These are phyloP conservation scores for Angophora floribunda DNA, from an alignment of 345 rosid genomes.

Conservation along the genomic window DNA sequence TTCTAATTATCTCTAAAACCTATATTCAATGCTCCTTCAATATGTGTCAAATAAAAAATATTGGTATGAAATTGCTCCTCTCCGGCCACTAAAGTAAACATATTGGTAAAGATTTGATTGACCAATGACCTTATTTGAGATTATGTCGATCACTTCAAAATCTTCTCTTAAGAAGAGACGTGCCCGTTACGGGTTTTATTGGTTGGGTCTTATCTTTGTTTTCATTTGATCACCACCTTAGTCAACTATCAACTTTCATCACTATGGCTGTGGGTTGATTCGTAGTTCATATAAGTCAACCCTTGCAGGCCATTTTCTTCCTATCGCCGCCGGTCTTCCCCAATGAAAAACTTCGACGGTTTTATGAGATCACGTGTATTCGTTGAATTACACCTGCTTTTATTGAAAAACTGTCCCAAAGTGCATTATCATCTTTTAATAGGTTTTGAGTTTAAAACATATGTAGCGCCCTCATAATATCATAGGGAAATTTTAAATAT, in stretches of 20 bases:
- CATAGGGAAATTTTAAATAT: not conserved
- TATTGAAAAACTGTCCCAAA: not conserved
- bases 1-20: not conserved
- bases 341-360: not conserved
- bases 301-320: not conserved
- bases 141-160: no score
- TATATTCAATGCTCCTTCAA: not conserved
- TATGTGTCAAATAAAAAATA: not conserved
- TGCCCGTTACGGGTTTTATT: not conserved
- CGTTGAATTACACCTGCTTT: not conserved
- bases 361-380: not conserved
- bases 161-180: not conserved
- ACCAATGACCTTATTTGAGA: not conserved
- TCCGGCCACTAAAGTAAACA: not conserved
- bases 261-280: not conserved
- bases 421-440: not conserved
- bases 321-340: not conserved
- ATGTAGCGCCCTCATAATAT: not conserved
- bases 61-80: not conserved
- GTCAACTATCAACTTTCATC: not conserved
- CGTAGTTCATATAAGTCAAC: not conserved
- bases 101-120: not conserved
- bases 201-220: not conserved
- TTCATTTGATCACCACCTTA: not conserved
- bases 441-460: not conserved